Conservation (phyloP, 352 stramenopile species). For the Globisporangium viniferum region DNA sequence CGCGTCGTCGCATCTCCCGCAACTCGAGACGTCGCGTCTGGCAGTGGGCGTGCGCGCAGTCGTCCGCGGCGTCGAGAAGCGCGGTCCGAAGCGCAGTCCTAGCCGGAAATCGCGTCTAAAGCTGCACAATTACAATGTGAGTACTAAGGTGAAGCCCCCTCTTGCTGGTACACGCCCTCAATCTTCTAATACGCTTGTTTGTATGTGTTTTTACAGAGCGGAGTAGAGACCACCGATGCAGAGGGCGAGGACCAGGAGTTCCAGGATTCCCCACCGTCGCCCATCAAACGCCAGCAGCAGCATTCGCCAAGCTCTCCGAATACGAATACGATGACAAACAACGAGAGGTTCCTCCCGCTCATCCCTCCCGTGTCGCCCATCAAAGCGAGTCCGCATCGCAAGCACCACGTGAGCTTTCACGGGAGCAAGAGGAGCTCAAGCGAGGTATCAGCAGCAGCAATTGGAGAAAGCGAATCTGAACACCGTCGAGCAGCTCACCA, state of each 20-base stretch:
- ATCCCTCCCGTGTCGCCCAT: constrained; percentile 57
- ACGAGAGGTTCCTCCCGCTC: constrained; percentile 20
- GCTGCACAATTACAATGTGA: constrained; percentile 63
- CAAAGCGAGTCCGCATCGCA: constrained; percentile 37
- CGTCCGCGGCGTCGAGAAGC: constrained; percentile 49
- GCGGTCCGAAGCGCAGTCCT: constrained; percentile 36
- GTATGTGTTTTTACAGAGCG: background rate
- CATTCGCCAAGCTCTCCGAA: background rate
- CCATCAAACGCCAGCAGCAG: constrained; percentile 7
- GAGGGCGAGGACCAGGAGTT: background rate
- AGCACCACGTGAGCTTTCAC: constrained; percentile 40
- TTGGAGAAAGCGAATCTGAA: background rate
- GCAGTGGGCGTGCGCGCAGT: constrained; percentile 54
- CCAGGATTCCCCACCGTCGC: background rate
- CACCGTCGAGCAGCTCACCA: background rate
- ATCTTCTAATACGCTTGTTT: background rate
- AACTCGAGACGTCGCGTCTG: constrained; percentile 50
- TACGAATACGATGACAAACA: background rate
- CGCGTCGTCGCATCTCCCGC: constrained; percentile 38
- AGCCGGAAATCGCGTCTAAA: constrained; percentile 53
- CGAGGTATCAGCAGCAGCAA: background rate
- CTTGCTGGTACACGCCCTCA: background rate
- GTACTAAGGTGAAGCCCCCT: background rate
- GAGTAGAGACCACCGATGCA: background rate
- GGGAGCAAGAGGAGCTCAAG: background rate